Base-by-base conservation (phyloP, 306 rosid genomes). In the Prinsepia uniflora region DNA sequence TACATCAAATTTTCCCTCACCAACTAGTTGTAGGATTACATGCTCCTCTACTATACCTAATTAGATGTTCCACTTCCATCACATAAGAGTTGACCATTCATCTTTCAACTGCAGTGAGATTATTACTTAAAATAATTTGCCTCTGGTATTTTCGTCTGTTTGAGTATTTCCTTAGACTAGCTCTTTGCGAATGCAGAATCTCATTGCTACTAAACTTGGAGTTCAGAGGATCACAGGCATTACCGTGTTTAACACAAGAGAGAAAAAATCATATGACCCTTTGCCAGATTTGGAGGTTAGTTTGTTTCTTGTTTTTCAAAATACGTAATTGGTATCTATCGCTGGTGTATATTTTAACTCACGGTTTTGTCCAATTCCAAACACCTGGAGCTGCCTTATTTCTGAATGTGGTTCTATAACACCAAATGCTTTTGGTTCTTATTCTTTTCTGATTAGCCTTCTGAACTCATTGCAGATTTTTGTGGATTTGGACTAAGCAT, bases 131-230 rank as follows among this genome's bases (percentile, higher is more conserved):
- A 7, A 39, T 19, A 47, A n/a, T 62, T 70, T 55, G 24, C 11
- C 13, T 40, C 22, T 70, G 42, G 13, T 39, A 10, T 36, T 24
- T 41, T 40, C 66, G 15, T 54, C 65, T 52, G 12, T 67, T 44
- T 36, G n/a, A 19, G 45, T 36, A 36, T 24, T 68, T 60, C 34
- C 40, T 56, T 50, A 54, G 63, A 52, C n/a, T 61, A 62, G 56
- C 61, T 42, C 68, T n/a, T 65, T 72, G 56, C 62, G 60, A 80
- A 34, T 76, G 84, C 86, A 94, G 99, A 89, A 89, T 80, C 95
- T 91, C 70, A 83, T 94, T 78, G 92, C 99, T 70, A 85, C 97
- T 6, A 89, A 87, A 83, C 95, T 89, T 34, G 99, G 99, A 81
- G 88, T 91, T 71, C 99, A 91, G 85, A 94, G 84, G 85, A 91